Evolutionary conservation across 306 rosid species (phyloP).

Genomic region (Fragaria vesca): DNA sequence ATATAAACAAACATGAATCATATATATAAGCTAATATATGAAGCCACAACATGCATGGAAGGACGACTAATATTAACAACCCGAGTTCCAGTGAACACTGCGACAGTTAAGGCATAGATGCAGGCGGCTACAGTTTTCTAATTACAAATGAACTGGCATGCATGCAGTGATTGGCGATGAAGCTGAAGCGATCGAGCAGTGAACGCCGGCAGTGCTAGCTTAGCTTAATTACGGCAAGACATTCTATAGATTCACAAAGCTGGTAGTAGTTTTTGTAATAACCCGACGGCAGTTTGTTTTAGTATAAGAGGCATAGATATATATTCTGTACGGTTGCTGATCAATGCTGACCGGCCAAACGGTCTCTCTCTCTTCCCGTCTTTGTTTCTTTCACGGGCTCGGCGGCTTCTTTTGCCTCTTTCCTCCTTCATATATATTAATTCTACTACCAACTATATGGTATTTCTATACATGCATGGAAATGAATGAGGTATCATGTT

Average conservation of each 20-base stretch:
- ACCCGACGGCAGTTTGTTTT: neutral
- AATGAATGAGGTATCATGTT: neutral
- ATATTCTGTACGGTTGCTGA: neutral
- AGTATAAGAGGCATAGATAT: neutral
- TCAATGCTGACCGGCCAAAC: neutral
- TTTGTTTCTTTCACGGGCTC: constrained; percentile 7
- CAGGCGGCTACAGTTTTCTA: neutral
- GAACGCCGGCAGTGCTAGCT: neutral
- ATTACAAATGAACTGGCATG: neutral
- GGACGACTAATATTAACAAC: neutral
- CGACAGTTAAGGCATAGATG: neutral
- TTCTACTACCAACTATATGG: neutral
- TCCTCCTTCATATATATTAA: neutral
- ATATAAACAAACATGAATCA: neutral
- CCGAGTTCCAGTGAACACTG: neutral
- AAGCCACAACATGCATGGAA: neutral
- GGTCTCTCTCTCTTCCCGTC: neutral
- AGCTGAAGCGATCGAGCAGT: neutral
- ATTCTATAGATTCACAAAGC: neutral
- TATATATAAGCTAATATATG: neutral
- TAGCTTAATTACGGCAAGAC: neutral
- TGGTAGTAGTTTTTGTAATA: neutral
- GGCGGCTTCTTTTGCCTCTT: constrained; percentile 10
- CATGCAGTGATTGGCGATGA: neutral
- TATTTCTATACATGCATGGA: neutral